Percentiles rank a stretch among this genome's conserved stretches.
These are phyloP conservation scores for Parmelia sp. DNA, from an alignment of 495 filamentous ascomycete species.

Conservation along the genomic window DNA sequence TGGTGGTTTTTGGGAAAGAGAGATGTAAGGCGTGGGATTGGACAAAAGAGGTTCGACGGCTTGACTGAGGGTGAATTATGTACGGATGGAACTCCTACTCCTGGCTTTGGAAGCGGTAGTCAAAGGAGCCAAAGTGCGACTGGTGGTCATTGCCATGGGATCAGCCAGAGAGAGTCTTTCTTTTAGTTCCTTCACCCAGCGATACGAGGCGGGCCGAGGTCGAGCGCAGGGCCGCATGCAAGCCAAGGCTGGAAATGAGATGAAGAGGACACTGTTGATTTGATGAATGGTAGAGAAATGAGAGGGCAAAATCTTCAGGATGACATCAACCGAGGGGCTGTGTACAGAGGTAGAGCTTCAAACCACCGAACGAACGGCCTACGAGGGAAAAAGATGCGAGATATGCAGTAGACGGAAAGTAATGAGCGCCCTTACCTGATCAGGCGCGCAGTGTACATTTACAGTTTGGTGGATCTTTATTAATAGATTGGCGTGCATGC, in stretches of 20 bases:
- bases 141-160: background rate
- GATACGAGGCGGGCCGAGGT: slow-evolving; percentile 19
- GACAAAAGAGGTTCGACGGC: background rate
- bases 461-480: background rate
- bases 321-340: slow-evolving; percentile 15
- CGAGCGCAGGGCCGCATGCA: slow-evolving; percentile 16
- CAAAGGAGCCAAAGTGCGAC: background rate
- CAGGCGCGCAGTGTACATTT: background rate
- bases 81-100: background rate
- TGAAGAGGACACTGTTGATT: slow-evolving; percentile 4
- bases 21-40: background rate
- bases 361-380: background rate
- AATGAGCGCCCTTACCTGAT: background rate
- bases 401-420: slow-evolving; percentile 1
- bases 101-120: background rate
- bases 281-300: background rate
- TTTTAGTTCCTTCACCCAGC: slow-evolving; percentile 7
- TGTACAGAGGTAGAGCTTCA: background rate
- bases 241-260: background rate
- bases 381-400: background rate
- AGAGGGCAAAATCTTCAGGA: background rate
- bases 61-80: background rate
- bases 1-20: background rate
- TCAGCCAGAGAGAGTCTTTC: slow-evolving; percentile 6
- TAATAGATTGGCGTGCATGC: background rate